phyloP scores from a whole-genome alignment of 345 rosid species.

The Orychophragmus violaceus region DNA sequence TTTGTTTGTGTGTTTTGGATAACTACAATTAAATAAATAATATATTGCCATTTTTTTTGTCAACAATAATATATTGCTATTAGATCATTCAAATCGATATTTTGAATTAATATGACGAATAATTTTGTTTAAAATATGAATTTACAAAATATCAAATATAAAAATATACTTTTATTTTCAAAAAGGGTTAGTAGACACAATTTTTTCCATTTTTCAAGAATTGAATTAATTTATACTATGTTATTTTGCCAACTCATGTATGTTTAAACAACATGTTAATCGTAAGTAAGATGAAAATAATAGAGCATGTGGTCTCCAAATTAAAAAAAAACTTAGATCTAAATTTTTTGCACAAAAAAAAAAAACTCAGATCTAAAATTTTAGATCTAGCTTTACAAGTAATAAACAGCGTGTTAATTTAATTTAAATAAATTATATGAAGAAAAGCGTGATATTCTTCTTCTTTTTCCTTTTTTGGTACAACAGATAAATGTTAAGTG shows the following conservation, averaged over 20 bases:
- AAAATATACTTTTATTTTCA: background rate
- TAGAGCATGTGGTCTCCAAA: background rate
- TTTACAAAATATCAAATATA: background rate
- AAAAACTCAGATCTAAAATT: background rate
- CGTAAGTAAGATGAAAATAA: background rate
- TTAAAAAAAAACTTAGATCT: background rate
- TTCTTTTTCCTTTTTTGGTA: slow-evolving; percentile 2
- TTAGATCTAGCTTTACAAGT: background rate
- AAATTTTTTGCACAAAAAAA: background rate
- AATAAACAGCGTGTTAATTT: background rate
- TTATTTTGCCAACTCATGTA: background rate
- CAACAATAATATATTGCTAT: too few species aligned
- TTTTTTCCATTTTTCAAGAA: too few species aligned
- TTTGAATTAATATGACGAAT: background rate
- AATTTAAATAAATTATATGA: background rate
- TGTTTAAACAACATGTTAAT: background rate
- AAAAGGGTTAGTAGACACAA: too few species aligned
- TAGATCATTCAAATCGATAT: too few species aligned
- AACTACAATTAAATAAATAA: too few species aligned
- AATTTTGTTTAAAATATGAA: background rate
- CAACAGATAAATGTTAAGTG: background rate
- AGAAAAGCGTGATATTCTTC: background rate
- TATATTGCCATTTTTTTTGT: too few species aligned
- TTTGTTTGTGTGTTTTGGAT: too few species aligned
- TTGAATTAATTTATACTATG: background rate